A percentile compares a stretch with the other conserved stretches of the same genome.
Evolutionary conservation across 2,329 filamentous ascomycete genomes (phyloP).

Genomic region (Neopestalotiopsis clavispora): DNA sequence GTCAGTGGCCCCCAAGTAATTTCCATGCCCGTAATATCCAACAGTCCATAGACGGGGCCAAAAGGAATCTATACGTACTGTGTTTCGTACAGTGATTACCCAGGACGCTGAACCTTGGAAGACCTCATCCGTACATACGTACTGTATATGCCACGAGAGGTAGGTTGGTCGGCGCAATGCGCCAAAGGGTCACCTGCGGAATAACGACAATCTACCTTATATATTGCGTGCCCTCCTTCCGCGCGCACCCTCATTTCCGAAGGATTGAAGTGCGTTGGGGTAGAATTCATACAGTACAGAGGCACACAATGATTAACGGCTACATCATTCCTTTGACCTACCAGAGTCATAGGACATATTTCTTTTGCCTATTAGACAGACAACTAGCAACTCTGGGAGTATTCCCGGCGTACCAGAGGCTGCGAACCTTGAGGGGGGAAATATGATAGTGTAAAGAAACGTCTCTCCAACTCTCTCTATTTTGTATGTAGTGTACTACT

Average conservation of each 20-base stretch:
- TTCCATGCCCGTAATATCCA: not conserved
- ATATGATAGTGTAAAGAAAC: not conserved
- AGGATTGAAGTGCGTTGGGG: not conserved
- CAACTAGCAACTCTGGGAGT: not conserved
- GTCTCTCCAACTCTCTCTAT: not conserved
- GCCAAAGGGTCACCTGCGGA: not conserved
- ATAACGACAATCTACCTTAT: not conserved
- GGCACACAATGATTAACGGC: not conserved
- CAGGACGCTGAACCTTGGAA: not conserved
- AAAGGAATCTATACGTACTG: not conserved
- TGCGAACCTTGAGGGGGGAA: not conserved
- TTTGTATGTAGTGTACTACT: no score
- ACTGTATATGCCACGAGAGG: not conserved
- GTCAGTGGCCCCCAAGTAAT: not conserved
- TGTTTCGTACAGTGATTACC: not conserved
- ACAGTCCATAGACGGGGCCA: not conserved
- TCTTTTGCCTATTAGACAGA: not conserved
- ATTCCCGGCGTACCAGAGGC: no score
- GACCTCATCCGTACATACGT: not conserved
- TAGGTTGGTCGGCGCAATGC: not conserved
- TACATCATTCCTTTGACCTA: not conserved
- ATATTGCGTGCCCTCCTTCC: constrained; percentile 8
- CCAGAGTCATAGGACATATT: not conserved
- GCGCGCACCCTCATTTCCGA: constrained; percentile 3
- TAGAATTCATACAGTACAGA: not conserved